phyloP scores from a whole-genome alignment of 2,329 filamentous ascomycete species.

The Amauroascus verrucosus region DNA sequence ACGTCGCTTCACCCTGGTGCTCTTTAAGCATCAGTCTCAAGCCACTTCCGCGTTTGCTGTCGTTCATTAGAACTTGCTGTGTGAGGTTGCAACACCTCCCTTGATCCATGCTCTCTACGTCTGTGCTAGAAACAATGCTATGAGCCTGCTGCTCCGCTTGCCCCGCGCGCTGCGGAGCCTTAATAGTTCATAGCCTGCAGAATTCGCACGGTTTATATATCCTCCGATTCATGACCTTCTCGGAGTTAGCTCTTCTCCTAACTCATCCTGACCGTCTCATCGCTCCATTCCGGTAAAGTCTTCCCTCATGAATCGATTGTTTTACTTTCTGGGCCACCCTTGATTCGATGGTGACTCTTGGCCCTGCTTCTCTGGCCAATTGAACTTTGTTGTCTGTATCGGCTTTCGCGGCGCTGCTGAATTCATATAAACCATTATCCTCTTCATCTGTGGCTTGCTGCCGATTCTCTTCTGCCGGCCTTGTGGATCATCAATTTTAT shows the following conservation, averaged over 20 bases:
- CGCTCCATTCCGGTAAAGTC: neutral
- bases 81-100: slow-evolving; percentile 1
- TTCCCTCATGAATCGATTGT: slow-evolving; percentile 2
- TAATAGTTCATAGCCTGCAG: neutral
- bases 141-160: slow-evolving; percentile 7
- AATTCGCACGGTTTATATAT: neutral
- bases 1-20: slow-evolving; percentile 2
- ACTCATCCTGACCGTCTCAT: neutral
- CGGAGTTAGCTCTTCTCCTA: neutral
- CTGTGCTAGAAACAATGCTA: neutral
- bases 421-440: neutral
- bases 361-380: neutral
- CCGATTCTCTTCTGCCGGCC: neutral
- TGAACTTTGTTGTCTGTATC: neutral
- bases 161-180: slow-evolving; percentile 10
- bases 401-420: neutral
- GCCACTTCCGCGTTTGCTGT: slow-evolving; percentile 7
- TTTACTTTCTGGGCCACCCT: neutral
- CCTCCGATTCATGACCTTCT: neutral
- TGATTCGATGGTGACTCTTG: slow-evolving; percentile 2
- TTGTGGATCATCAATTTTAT: neutral
- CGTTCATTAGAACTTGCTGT: neutral
- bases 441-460: neutral
- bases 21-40: neutral
- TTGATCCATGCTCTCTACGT: neutral